Evolutionary conservation across 2,329 filamentous ascomycete genomes (phyloP).

Genomic region (Fusarium mexicanum): DNA sequence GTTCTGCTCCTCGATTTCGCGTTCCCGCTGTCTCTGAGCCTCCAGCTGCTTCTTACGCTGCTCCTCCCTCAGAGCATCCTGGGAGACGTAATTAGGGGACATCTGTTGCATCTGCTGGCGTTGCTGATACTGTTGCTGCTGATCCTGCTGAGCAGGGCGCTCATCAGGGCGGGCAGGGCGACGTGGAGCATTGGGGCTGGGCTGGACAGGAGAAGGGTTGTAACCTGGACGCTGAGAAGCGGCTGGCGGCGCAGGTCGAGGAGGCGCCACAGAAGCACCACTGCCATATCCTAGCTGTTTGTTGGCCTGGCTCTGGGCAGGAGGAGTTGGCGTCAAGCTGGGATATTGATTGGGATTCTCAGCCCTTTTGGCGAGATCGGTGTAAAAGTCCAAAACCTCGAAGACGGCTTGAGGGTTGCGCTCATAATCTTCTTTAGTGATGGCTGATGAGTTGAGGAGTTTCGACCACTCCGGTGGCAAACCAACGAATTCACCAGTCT

Average conservation of each 20-base stretch:
- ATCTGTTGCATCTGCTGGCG: conserved; percentile 67
- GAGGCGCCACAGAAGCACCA: conserved; percentile 71
- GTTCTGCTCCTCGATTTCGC: conserved; percentile 71
- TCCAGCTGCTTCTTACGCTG: conserved; percentile 71
- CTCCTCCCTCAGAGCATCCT: conserved; percentile 63
- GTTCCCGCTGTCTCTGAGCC: conserved; percentile 59
- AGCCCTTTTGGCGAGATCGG: conserved; percentile 79
- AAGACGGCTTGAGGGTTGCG: conserved; percentile 90
- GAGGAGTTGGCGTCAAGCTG: conserved; percentile 74
- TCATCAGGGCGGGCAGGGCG: conserved; percentile 56
- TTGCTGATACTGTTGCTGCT: conserved; percentile 65
- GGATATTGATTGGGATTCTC: conserved; percentile 76
- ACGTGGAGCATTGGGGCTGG: conserved; percentile 52
- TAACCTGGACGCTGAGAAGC: conserved; percentile 57
- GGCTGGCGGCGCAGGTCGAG: conserved; percentile 67
- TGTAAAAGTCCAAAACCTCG: conserved; percentile 86
- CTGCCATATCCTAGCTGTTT: conserved; percentile 71
- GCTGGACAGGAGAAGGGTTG: conserved; percentile 50
- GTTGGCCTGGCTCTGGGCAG: conserved; percentile 64
- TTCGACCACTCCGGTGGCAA: conserved; percentile 97
- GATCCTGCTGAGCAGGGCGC: conserved; percentile 47
- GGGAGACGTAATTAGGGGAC: conserved; percentile 63
- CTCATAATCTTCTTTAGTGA: conserved; percentile 98
- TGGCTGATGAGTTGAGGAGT: conserved; percentile 92
- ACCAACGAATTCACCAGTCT: conserved; percentile 94